Evolutionary conservation across 2,329 filamentous ascomycete species (phyloP).

Genomic region (Monosporascus sp.): DNA sequence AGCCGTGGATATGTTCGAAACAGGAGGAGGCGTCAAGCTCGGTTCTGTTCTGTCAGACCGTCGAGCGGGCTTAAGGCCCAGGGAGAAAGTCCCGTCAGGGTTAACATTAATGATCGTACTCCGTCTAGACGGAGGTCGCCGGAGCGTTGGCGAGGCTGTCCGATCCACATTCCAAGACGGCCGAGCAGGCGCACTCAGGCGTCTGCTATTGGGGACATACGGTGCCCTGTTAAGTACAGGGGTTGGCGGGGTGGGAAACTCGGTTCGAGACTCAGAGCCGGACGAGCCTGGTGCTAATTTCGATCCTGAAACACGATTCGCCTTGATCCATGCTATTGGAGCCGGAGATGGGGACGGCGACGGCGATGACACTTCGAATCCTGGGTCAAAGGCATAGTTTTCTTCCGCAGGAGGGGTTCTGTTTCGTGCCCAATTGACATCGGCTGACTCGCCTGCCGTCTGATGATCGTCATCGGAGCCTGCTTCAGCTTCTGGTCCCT

Average conservation of each 20-base stretch:
- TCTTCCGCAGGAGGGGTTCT: conserved; percentile 19
- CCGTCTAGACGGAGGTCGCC: conserved; percentile 32
- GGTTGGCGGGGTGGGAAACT: conserved; percentile 29
- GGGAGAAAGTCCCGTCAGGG: conserved; percentile 54
- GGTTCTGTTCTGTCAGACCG: conserved; percentile 20
- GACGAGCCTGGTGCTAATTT: conserved; percentile 32
- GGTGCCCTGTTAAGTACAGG: conserved; percentile 31
- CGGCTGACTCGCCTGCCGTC: conserved; percentile 10
- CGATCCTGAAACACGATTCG: conserved; percentile 40
- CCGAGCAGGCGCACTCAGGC: conserved; percentile 30
- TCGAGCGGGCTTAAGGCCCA: conserved; percentile 31
- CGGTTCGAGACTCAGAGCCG: conserved; percentile 22
- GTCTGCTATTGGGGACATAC: conserved; percentile 32
- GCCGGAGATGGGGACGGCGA: conserved; percentile 25
- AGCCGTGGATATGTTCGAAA: conserved; percentile 39
- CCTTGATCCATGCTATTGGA: conserved; percentile 32
- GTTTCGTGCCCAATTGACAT: conserved; percentile 14
- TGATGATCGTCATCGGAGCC: conserved; percentile 11
- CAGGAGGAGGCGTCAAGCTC: conserved; percentile 37
- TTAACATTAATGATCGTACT: conserved; percentile 45
- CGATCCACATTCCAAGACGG: conserved; percentile 17
- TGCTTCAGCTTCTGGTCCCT: conserved; percentile 11
- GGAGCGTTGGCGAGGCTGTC: conserved; percentile 15
- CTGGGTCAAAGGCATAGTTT: conserved; percentile 20
- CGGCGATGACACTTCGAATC: conserved; percentile 30